A percentile compares a stretch with the other conserved stretches of the same genome.
phyloP scores from a whole-genome alignment of 768 basidiomycete genomes.

The Tricholoma terreum region DNA sequence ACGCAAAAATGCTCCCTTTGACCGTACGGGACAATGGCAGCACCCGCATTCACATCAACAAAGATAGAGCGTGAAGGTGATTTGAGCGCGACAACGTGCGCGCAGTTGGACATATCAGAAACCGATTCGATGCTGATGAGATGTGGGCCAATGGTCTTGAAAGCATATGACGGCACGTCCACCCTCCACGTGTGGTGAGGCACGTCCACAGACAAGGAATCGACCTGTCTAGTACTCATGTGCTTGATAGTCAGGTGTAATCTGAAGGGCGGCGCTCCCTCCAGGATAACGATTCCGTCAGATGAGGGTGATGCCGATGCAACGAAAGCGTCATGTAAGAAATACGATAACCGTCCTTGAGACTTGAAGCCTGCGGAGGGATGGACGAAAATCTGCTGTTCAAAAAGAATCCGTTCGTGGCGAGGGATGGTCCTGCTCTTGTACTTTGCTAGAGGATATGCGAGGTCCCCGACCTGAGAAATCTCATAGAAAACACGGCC shows the following conservation, averaged over 20 bases:
- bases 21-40: slow-evolving; percentile 85
- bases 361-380: slow-evolving; percentile 80
- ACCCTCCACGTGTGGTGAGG: slow-evolving; percentile 61
- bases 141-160: slow-evolving; percentile 80
- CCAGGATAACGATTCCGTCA: slow-evolving; percentile 65
- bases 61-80: slow-evolving; percentile 62
- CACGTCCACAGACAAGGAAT: slow-evolving; percentile 52
- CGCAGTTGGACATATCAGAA: slow-evolving; percentile 78
- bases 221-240: slow-evolving; percentile 64
- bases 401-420: slow-evolving; percentile 67
- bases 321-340: slow-evolving; percentile 64
- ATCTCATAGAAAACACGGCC: slow-evolving; percentile 89
- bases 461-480: slow-evolving; percentile 80
- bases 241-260: slow-evolving; percentile 74
- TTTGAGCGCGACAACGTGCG: slow-evolving; percentile 66
- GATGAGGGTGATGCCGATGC: slow-evolving; percentile 46
- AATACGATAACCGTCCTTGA: slow-evolving; percentile 64
- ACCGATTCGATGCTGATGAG: slow-evolving; percentile 76
- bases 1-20: slow-evolving; percentile 80
- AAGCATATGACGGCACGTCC: slow-evolving; percentile 64
- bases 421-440: slow-evolving; percentile 61
- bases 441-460: slow-evolving; percentile 75
- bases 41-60: slow-evolving; percentile 94
- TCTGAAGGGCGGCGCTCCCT: slow-evolving; percentile 87
- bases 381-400: slow-evolving; percentile 79